Conservation (phyloP, 805 yeast genomes). For the Brettanomyces sp. region DNA sequence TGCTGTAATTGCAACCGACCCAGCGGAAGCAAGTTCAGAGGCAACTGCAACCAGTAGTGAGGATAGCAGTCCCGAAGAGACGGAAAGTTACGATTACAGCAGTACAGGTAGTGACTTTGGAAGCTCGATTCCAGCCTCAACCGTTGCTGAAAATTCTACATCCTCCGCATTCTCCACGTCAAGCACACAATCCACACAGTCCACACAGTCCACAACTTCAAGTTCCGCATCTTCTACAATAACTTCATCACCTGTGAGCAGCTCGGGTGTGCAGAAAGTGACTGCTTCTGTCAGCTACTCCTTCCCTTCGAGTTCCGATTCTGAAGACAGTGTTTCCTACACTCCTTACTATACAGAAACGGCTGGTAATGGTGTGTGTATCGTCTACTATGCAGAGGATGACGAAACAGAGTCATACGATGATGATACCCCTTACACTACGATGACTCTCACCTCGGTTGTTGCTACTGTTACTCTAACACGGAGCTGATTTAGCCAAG, state of each 20-base stretch:
- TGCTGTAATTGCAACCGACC: constrained; percentile 1
- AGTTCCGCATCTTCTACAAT: constrained; percentile 2
- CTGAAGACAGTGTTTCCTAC: constrained; percentile 3
- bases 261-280: constrained; percentile 3
- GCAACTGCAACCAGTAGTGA: constrained; percentile 11
- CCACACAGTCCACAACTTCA: constrained; percentile 3
- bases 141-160: constrained; percentile 29
- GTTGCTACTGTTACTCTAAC: constrained; percentile 27
- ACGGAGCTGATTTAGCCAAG: neutral
- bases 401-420: constrained; percentile 14
- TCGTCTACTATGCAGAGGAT: constrained; percentile 27
- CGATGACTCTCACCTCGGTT: constrained; percentile 24
- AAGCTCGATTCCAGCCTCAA: constrained; percentile 24
- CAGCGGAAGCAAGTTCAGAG: constrained; percentile 3
- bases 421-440: constrained; percentile 23
- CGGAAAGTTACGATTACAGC: constrained; percentile 1
- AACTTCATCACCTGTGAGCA: constrained; percentile 6
- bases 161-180: constrained; percentile 29
- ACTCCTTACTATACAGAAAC: constrained; percentile 24
- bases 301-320: constrained; percentile 4
- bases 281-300: constrained; percentile 4
- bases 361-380: constrained; percentile 24
- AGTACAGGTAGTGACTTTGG: neutral
- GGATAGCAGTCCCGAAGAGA: constrained; percentile 2
- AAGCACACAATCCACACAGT: constrained; percentile 5